Base-by-base conservation (phyloP, 1,284 basidiomycete genomes). In the Apiotrichum akiyoshidainum region DNA sequence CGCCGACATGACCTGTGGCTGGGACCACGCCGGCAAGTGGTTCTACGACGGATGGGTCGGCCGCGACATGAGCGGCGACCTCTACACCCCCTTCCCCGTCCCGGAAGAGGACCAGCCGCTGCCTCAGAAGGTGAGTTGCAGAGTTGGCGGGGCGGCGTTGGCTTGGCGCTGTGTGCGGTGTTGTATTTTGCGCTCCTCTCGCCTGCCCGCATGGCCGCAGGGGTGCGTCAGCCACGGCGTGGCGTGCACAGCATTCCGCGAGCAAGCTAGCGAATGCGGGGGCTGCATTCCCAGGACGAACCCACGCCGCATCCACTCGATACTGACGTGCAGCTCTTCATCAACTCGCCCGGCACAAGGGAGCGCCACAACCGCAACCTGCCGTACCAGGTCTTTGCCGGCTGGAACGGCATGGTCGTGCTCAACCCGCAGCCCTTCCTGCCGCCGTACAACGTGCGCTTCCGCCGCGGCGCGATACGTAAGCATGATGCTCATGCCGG, bases 341-440 rank as follows among this genome's bases (percentile, higher is more conserved):
- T 70, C 16, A 69, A 72, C 22, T 69, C 69, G 22, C 70, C 72
- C 1, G 37, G 54, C 5, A 74, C 72, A 16, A 68, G 68, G 33
- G 50, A 57, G 35, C 70, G 73, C n/a, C 73, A 74, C 65, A 62
- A 70, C 22, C 61, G 61, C 41, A 61, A 67, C 48, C 65, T 76
- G 33, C 77, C 78, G 3, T 76, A 76, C 66, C 79, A 80, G 62
- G 79, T 80, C 19, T 79, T 79, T 61, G 72, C 77, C n/a, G 80
- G 79, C 46, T 81, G 85, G 85, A 85, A 86, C 68, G 85, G 85
- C 31, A 82, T 79, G 52, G 69, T 75, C 16, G 76, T 78, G 19
- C 63, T 81, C 52, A 60, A 63, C 45, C 73, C 77, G 21, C 58
- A 52, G 5, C 75, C 76, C 1, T 77, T 78, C 65, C 57, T 70